Conservation (phyloP, 1,139 yeast species). For the Protomyces inundatus region DNA sequence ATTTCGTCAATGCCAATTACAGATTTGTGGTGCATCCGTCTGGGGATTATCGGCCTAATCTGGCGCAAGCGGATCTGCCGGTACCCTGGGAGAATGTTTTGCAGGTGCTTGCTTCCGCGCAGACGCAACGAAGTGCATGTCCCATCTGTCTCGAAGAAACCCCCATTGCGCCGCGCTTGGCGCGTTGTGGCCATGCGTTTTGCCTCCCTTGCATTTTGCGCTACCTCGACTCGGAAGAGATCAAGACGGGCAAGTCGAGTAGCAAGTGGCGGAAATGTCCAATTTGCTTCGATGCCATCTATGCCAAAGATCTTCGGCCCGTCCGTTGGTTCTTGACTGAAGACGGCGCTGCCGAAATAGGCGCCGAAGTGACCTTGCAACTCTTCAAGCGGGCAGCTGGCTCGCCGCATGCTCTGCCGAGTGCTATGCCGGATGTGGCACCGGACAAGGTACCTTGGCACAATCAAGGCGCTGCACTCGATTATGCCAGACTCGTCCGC, state of each 20-base stretch:
- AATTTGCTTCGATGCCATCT: conserved; percentile 64
- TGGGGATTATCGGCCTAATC: conserved; percentile 53
- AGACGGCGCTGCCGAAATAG: conserved; percentile 60
- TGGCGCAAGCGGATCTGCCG: conserved; percentile 68
- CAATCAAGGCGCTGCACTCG: conserved; percentile 41
- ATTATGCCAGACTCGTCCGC: conserved; percentile 57
- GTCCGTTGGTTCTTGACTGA: conserved; percentile 57
- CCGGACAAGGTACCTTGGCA: conserved; percentile 34
- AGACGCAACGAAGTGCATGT: conserved; percentile 54
- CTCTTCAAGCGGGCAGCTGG: conserved; percentile 67
- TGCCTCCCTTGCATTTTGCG: conserved; percentile 78
- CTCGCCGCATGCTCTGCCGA: conserved; percentile 61
- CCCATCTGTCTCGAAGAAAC: conserved; percentile 86
- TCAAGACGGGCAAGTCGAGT: conserved; percentile 27
- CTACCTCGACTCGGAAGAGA: conserved; percentile 47
- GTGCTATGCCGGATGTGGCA: conserved; percentile 34
- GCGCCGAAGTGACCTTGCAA: conserved; percentile 56
- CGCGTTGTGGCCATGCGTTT: conserved; percentile 86
- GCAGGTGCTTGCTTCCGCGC: conserved; percentile 67
- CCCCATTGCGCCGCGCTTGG: conserved; percentile 90
- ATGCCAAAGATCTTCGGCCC: conserved; percentile 58
- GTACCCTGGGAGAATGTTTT: conserved; percentile 58
- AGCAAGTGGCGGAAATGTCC: conserved; percentile 70
- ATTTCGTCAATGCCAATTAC: conserved; percentile 78
- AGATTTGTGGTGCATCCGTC: conserved; percentile 69